These are phyloP conservation scores for Leccinellum rugosiceps DNA, from an alignment of 768 basidiomycete species.

Conservation along the genomic window DNA sequence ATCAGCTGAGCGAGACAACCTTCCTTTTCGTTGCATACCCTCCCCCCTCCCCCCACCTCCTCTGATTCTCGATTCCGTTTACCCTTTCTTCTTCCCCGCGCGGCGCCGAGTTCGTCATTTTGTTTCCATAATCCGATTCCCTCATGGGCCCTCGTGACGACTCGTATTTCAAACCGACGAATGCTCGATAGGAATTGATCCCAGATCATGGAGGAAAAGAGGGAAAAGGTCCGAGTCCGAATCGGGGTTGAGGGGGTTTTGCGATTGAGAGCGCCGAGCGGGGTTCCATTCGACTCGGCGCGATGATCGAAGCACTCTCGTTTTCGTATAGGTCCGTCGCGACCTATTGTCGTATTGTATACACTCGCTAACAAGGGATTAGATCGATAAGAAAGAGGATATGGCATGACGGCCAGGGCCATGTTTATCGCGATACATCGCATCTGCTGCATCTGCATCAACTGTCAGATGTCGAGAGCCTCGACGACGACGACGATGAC, in stretches of 20 bases:
- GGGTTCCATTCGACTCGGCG: neutral
- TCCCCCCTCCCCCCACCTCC: neutral
- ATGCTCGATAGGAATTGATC: neutral
- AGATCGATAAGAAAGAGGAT: neutral
- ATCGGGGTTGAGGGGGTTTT: slow-evolving; percentile 8
- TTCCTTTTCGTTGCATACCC: neutral
- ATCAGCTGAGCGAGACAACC: neutral
- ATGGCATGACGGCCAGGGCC: neutral
- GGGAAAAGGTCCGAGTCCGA: neutral
- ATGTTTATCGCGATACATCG: neutral
- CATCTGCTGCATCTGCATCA: neutral
- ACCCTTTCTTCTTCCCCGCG: neutral
- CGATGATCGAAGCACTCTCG: neutral
- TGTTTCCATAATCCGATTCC: neutral
- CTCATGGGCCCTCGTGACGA: neutral
- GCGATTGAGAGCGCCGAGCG: slow-evolving; percentile 5
- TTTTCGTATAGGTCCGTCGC: neutral
- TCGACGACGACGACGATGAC: neutral
- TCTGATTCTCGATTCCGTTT: neutral
- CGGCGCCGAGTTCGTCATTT: neutral
- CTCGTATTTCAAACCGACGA: neutral
- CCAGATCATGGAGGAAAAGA: neutral
- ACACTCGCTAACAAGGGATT: neutral
- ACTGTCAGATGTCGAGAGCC: neutral
- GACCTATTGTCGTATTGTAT: neutral